Evolutionary conservation across 768 basidiomycete genomes (phyloP).

Genomic region (Lyophyllum shimeji): DNA sequence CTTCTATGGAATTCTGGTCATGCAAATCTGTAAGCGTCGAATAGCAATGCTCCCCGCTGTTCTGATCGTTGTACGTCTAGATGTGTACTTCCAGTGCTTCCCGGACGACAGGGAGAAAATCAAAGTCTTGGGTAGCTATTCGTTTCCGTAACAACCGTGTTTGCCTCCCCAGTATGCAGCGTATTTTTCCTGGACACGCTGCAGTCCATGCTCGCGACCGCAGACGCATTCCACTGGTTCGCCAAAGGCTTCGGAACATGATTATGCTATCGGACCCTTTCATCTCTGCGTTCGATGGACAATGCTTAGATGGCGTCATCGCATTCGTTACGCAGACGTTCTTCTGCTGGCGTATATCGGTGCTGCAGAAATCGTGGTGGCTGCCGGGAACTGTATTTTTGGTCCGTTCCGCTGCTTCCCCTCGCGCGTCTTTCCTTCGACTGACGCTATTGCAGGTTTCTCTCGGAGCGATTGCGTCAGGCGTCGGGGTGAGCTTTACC

Average conservation of each 20-base stretch:
- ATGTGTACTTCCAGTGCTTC: not conserved
- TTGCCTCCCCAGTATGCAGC: slow-evolving; percentile 18
- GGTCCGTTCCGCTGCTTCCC: not conserved
- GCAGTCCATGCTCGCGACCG: slow-evolving; percentile 27
- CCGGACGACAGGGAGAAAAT: not conserved
- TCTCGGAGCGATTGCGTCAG: slow-evolving; percentile 4
- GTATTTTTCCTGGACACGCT: slow-evolving; percentile 26
- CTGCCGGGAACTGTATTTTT: not conserved
- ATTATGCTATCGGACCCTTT: slow-evolving; percentile 20
- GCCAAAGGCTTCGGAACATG: slow-evolving; percentile 25
- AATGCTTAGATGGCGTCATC: slow-evolving; percentile 1
- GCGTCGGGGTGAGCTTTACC: slow-evolving; percentile 5
- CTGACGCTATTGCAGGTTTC: not conserved
- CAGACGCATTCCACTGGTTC: slow-evolving; percentile 27
- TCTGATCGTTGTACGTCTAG: not conserved
- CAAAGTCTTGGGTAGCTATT: not conserved
- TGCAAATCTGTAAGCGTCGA: not conserved
- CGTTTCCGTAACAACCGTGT: not conserved
- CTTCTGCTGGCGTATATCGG: slow-evolving; percentile 6
- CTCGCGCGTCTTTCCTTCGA: not conserved
- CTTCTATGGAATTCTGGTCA: slow-evolving; percentile 3
- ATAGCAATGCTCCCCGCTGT: too few relatives aligned
- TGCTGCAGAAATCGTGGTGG: not conserved
- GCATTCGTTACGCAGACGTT: slow-evolving; percentile 2
- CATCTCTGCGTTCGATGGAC: slow-evolving; percentile 6